Base-by-base conservation (phyloP, 1,284 basidiomycete species). In the Rhodotorula mucilaginosa region DNA sequence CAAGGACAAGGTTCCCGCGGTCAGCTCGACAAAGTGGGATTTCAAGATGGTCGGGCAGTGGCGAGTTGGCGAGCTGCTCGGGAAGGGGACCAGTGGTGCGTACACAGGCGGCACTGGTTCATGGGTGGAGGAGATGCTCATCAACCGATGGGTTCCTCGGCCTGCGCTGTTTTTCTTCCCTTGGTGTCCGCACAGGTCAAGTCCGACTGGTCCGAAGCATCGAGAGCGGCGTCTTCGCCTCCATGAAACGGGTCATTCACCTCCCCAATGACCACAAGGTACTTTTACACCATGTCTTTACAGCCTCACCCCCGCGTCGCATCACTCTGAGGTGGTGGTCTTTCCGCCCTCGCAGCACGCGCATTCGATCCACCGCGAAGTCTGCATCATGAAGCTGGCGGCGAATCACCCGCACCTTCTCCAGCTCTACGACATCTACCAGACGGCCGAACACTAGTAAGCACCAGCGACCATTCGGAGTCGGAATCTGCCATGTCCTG, bases 301-400 rank as follows among this genome's bases (percentile, higher is more conserved):
- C 26, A 26, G 26, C 26, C 26, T 26, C 26, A 26, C 26, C n/a
- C n/a, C n/a, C n/a, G n/a, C n/a, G n/a, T n/a, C n/a, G n/a, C n/a
- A n/a, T n/a, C n/a, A n/a, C n/a, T n/a, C n/a, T n/a, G n/a, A n/a
- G n/a, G n/a, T n/a, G n/a, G n/a, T n/a, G n/a, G n/a, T n/a, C n/a
- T n/a, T n/a, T n/a, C n/a, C n/a, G n/a, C n/a, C n/a, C n/a, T n/a
- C n/a, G 29, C 57, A 72, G 71, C 59, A 68, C 79, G 64, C 78
- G 31, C n/a, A 48, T 3, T 49, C 49, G 21, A 39, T 73, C 1
- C 59, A 81, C 60, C 76, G 81, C 29, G 81, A 82, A 70, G 81
- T 82, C 39, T 79, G 79, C 67, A 76, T 81, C 64, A 80, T 82
- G 80, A 81, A 81, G 70, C 75, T 81, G 39, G 79, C 79, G 71